Evolutionary conservation across 2,329 filamentous ascomycete species (phyloP), one percentile per base, ranked within the genome.

Genomic region (Cercospora sp.): DNA sequence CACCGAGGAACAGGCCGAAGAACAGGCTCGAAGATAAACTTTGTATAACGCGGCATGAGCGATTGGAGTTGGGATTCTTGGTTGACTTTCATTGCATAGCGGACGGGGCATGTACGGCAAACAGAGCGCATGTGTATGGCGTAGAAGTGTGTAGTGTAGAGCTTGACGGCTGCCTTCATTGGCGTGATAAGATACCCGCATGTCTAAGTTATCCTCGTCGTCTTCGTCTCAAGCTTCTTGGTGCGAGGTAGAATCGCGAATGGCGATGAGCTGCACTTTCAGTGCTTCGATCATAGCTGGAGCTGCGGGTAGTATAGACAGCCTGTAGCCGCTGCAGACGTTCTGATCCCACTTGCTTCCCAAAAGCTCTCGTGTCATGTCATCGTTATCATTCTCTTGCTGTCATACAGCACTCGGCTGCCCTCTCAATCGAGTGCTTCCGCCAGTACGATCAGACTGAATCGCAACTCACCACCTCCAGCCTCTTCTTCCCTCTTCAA

Each of bases 391-490:
- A n/a, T 33, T 20, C n/a, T n/a, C 53, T n/a, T 57, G 23, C 53
- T 4, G 12, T 31, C 20, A 3, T 39, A 5, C 7, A 20, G 58
- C 30, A 23, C 33, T 13, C 16, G 31, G 26, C 3, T 33, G 13
- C 1, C 30, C 33, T 12, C 30, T 86, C 79, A 85, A 77, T 86
- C 83, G 77, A 89, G 81, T 63, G 80, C 80, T 71, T 86, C 84
- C 48, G 86, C 86, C 72, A 90, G 75, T 66, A 85, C 87, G 64
- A 90, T 85, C 65, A 90, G 76, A 79, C 87, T 89, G 78, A 90
- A 90, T 70, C 88, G 82, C 78, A 89, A 75, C 77, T 88, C 86
- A 12, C 86, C 87, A 4, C 83, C 86, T 60, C 83, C 83, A 18
- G 81, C 82, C 68, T 83, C 81, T 63, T 81, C 79, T 76, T 89